Evolutionary conservation across 768 basidiomycete genomes (phyloP).

Genomic region (Bullera alba): DNA sequence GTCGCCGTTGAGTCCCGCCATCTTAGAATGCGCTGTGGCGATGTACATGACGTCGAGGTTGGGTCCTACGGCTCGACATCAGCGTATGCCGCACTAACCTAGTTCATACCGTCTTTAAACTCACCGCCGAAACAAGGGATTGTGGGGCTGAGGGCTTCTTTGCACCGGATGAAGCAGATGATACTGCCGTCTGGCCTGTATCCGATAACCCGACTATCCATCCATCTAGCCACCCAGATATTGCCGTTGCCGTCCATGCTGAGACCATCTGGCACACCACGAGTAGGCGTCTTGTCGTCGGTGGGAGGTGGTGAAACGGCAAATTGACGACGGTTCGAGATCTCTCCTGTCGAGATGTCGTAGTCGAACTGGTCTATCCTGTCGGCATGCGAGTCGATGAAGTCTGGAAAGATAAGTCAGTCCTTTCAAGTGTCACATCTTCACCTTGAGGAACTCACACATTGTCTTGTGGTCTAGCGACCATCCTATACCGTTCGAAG

Average conservation of each 20-base stretch:
- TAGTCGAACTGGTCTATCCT: slow-evolving; percentile 26
- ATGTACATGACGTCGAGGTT: slow-evolving; percentile 38
- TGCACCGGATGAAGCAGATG: slow-evolving; percentile 16
- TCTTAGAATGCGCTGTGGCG: slow-evolving; percentile 19
- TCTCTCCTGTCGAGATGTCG: slow-evolving; percentile 21
- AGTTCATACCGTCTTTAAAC: slow-evolving; percentile 5
- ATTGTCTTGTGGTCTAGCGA: slow-evolving; percentile 35
- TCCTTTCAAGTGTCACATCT: not conserved
- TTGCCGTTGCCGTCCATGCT: slow-evolving; percentile 37
- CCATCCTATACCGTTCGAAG: slow-evolving; percentile 40
- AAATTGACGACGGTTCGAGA: slow-evolving; percentile 21
- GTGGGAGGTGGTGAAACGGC: slow-evolving; percentile 17
- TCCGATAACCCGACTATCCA: slow-evolving; percentile 32
- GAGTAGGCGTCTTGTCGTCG: slow-evolving; percentile 4
- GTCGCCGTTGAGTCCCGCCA: slow-evolving; percentile 12
- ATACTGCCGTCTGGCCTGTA: slow-evolving; percentile 30
- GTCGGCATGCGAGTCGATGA: slow-evolving; percentile 36
- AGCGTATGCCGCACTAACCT: not conserved
- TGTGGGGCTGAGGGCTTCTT: slow-evolving; percentile 18
- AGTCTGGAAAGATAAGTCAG: slow-evolving; percentile 21
- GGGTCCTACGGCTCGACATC: too few relatives aligned
- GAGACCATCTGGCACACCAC: slow-evolving; percentile 37
- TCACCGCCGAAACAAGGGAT: slow-evolving; percentile 38
- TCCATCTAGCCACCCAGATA: slow-evolving; percentile 42
- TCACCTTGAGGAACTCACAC: slow-evolving; percentile 24